Conservation (phyloP, 768 basidiomycete genomes). For the Suillus hirtellus region DNA sequence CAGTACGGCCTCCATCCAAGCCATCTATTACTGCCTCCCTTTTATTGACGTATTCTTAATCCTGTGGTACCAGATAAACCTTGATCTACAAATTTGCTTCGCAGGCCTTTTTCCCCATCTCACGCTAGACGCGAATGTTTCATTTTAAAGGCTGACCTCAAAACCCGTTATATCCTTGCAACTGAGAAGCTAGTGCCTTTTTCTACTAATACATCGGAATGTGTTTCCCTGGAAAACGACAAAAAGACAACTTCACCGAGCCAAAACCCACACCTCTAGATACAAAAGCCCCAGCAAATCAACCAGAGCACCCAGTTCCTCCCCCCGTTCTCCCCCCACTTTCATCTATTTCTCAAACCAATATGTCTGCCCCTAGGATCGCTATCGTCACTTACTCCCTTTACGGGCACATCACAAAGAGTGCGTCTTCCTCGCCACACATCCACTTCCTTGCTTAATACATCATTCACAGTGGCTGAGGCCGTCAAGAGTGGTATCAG, state of each 20-base stretch:
- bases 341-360: constrained; percentile 1
- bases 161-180: constrained; percentile 15
- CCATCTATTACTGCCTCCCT: constrained; percentile 1
- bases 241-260: constrained; percentile 36
- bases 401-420: constrained; percentile 49
- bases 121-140: constrained; percentile 23
- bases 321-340: constrained; percentile 6
- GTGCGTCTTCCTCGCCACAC: constrained; percentile 31
- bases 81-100: constrained; percentile 4
- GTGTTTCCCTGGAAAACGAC: constrained; percentile 42
- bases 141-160: constrained; percentile 4
- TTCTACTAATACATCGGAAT: constrained; percentile 22
- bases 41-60: constrained; percentile 12
- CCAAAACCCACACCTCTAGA: constrained; percentile 18
- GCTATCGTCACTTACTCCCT: constrained; percentile 52
- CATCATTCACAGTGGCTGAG: constrained; percentile 30
- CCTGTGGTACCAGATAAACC: constrained; percentile 16
- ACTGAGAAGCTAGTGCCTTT: constrained; percentile 2
- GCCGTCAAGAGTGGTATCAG: constrained; percentile 41
- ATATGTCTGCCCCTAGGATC: constrained; percentile 35
- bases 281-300: constrained; percentile 16
- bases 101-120: constrained; percentile 22
- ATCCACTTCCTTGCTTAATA: not conserved
- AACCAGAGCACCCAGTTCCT: constrained; percentile 10
- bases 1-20: constrained; percentile 9